Evolutionary conservation across 2,329 filamentous ascomycete species (phyloP), one percentile per base, ranked within the genome.

Genomic region (Chaetomiaceae sp.): DNA sequence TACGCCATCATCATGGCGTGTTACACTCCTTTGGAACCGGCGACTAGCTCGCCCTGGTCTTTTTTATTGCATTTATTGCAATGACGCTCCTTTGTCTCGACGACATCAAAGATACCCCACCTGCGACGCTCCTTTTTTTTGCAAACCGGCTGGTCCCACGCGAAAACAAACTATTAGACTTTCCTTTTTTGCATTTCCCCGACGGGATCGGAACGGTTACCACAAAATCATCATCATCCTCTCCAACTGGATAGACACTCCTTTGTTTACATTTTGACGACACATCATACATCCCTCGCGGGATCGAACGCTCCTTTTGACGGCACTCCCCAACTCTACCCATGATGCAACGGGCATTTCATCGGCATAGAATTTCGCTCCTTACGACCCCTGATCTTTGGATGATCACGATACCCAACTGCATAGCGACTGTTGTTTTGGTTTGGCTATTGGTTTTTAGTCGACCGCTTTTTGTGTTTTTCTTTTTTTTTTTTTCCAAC

Each of bases 351-450:
- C 16, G 12, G 16, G 25, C 38, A 31, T 44, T 58, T 57, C 56
- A 55, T 63, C 63, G 62, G 59, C 63, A 72, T 72, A 70, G 66
- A 70, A 41, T 51, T 53, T 54, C 71, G 67, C 68, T 75, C 72
- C 70, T 73, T 74, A 68, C 65, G 67, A 64, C 6, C 6, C 68
- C 43, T 27, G 35, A 33, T 38, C 53, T 54, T 56, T 63, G 55
- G 60, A 66, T 64, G 66, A 67, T 64, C 62, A 70, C 66, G 66
- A 71, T 71, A 69, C 71, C 70, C 72, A 72, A 73, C 68, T 77
- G 75, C 75, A 79, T 78, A 77, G 75, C 76, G 74, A 73, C 72
- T 75, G 70, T 72, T 72, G 60, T 60, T 62, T 56, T 58, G 51
- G 48, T 44, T 57, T 56, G 41, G 45, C 47, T 54, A 41, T 31